phyloP scores from a whole-genome alignment of 208 protist genomes.

The Strigomonas oncopelti region DNA sequence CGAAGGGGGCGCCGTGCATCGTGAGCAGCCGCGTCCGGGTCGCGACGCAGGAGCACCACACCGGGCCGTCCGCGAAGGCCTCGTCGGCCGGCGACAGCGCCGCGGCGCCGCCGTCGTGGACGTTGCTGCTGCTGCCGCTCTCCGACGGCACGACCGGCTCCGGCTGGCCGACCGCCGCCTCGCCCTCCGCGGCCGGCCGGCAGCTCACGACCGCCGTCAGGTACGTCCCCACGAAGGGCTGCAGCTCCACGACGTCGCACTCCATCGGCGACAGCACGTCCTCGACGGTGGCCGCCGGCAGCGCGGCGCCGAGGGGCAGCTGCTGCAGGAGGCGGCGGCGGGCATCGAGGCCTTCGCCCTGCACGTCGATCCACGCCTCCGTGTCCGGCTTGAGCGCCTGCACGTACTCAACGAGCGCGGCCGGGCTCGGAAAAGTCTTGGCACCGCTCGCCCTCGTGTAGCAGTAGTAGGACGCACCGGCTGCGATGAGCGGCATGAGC shows the following conservation, averaged over 20 bases:
- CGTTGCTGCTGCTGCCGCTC: not conserved
- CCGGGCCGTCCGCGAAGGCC: not conserved
- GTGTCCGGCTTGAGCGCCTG: conserved; percentile 18
- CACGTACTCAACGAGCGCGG: conserved; percentile 26
- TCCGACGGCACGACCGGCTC: conserved; percentile 18
- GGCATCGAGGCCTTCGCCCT: conserved; percentile 29
- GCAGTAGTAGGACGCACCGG: not conserved
- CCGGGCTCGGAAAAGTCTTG: conserved; percentile 3
- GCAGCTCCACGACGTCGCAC: conserved; percentile 64
- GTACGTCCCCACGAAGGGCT: conserved; percentile 39
- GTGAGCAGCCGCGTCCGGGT: too few species aligned
- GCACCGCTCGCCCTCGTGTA: not conserved
- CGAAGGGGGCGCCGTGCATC: conserved; percentile 51
- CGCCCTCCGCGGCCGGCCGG: conserved; percentile 16
- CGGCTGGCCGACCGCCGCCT: conserved; percentile 12
- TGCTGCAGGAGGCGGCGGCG: conserved; percentile 27
- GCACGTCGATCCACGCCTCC: conserved; percentile 57
- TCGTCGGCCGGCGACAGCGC: not conserved
- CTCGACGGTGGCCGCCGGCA: conserved; percentile 43
- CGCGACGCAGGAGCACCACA: too few species aligned
- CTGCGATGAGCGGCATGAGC: not conserved
- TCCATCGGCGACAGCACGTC: conserved; percentile 45
- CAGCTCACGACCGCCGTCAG: conserved; percentile 57
- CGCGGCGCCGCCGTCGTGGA: not conserved
- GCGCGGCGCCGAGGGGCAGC: conserved; percentile 28